Evolutionary conservation across 805 yeast species (phyloP).

Genomic region (Ogataea paradorogensis): DNA sequence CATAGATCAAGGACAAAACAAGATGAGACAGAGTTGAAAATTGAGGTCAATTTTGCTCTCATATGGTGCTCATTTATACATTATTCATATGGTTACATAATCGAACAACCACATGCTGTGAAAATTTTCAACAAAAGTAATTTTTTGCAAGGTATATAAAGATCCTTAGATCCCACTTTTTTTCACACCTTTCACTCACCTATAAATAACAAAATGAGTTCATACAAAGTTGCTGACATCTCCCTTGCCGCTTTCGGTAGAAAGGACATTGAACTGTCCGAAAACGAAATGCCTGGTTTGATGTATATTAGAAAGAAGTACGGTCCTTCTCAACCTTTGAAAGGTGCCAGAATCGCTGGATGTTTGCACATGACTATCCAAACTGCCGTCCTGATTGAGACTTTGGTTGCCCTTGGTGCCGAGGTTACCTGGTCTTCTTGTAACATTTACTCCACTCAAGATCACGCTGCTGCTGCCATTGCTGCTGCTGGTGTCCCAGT

Average conservation of each 20-base stretch:
- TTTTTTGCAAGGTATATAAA: slow-evolving; percentile 9
- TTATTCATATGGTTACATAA: slow-evolving; percentile 6
- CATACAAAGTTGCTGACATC: slow-evolving; percentile 93
- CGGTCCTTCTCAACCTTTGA: slow-evolving; percentile 89
- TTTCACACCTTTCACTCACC: background rate
- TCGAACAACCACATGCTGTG: slow-evolving; percentile 12
- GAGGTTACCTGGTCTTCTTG: slow-evolving; percentile 99
- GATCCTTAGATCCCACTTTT: slow-evolving; percentile 8
- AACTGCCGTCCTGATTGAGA: slow-evolving; percentile 98
- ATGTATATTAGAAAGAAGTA: slow-evolving; percentile 95
- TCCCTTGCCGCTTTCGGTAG: slow-evolving; percentile 99
- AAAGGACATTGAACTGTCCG: slow-evolving; percentile 98
- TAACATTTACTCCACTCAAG: slow-evolving; percentile 99
- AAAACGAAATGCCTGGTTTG: slow-evolving; percentile 99
- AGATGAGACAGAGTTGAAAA: too few relatives aligned
- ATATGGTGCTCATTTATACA: too few relatives aligned
- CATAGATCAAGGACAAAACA: background rate
- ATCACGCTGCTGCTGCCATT: slow-evolving; percentile 99
- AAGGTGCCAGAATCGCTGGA: slow-evolving; percentile 98
- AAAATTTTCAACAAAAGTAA: slow-evolving; percentile 16
- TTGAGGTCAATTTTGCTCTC: too few relatives aligned
- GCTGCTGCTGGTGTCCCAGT: slow-evolving; percentile 99
- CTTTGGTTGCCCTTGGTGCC: slow-evolving; percentile 95
- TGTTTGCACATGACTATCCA: slow-evolving; percentile 99
- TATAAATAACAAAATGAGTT: slow-evolving; percentile 34